Percentiles rank a stretch among this genome's conserved stretches.
Evolutionary conservation across 495 filamentous ascomycete species (phyloP).

Genomic region (Trichocladium uniseriatum): DNA sequence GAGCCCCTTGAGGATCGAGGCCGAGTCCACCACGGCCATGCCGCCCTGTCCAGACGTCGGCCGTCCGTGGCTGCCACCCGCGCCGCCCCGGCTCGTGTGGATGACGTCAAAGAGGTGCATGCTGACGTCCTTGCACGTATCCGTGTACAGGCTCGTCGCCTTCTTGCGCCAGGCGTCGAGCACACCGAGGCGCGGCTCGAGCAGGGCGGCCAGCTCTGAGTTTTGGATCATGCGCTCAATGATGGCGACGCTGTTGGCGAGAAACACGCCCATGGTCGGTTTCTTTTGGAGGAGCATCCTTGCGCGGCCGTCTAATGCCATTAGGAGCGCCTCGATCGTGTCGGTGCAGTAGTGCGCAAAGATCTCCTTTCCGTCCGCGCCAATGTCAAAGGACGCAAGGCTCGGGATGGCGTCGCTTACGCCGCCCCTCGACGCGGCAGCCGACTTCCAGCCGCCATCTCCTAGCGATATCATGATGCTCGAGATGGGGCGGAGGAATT

Average conservation of each 20-base stretch:
- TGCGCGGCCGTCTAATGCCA: constrained; percentile 65
- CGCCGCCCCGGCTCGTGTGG: constrained; percentile 61
- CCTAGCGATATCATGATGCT: constrained; percentile 87
- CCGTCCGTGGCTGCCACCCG: constrained; percentile 29
- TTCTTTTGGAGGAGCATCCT: constrained; percentile 68
- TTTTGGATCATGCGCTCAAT: constrained; percentile 77
- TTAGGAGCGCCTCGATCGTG: constrained; percentile 72
- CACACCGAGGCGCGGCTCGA: constrained; percentile 53
- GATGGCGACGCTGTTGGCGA: constrained; percentile 80
- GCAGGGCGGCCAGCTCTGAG: constrained; percentile 66
- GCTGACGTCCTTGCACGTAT: constrained; percentile 82
- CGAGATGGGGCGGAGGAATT: constrained; percentile 76
- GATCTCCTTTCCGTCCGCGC: constrained; percentile 82
- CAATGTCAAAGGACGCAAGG: constrained; percentile 71
- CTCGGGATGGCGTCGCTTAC: constrained; percentile 58
- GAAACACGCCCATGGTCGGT: constrained; percentile 72
- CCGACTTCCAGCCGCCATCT: constrained; percentile 77
- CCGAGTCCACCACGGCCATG: constrained; percentile 57
- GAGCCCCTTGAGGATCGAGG: constrained; percentile 71
- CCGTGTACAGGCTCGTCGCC: constrained; percentile 68
- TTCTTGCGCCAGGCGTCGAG: constrained; percentile 84
- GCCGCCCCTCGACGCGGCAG: constrained; percentile 36
- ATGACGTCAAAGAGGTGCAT: constrained; percentile 81
- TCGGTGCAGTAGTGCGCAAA: constrained; percentile 79
- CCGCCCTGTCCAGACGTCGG: constrained; percentile 57